Conservation (phyloP, 805 yeast species). For the Cyberlindnera suaveolens region DNA sequence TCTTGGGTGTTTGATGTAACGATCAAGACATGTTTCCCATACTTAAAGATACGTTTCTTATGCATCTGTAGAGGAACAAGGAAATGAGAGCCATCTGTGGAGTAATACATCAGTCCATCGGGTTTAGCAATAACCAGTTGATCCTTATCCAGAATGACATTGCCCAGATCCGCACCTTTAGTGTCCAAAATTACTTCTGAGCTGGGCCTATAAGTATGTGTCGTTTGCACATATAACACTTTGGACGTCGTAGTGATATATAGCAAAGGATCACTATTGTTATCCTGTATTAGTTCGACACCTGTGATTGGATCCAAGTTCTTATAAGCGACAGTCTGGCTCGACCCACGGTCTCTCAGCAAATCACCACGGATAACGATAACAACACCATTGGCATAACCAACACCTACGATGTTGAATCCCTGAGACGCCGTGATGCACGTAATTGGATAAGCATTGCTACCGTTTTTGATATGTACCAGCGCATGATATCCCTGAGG, state of each 20-base stretch:
- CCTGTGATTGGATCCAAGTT: conserved; percentile 76
- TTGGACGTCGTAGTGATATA: conserved; percentile 73
- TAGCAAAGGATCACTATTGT: conserved; percentile 41
- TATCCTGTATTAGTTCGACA: conserved; percentile 43
- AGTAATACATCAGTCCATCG: conserved; percentile 60
- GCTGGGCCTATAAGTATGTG: conserved; percentile 70
- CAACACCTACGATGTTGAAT: conserved; percentile 63
- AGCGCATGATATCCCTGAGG: conserved; percentile 48
- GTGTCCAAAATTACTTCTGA: conserved; percentile 43
- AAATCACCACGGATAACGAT: conserved; percentile 83
- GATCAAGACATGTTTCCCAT: conserved; percentile 51
- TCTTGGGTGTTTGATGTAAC: conserved; percentile 41
- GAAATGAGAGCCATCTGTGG: conserved; percentile 44
- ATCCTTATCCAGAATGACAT: conserved; percentile 34
- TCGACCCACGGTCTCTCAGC: conserved; percentile 80
- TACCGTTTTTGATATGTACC: conserved; percentile 61
- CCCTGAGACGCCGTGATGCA: conserved; percentile 49
- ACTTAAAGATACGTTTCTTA: conserved; percentile 45
- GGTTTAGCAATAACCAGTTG: conserved; percentile 60
- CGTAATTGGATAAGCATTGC: conserved; percentile 74
- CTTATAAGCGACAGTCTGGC: conserved; percentile 76
- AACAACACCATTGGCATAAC: conserved; percentile 81
- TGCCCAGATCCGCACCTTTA: conserved; percentile 41
- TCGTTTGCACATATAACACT: conserved; percentile 65
- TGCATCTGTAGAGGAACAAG: conserved; percentile 51